Percentiles rank a stretch among this genome's conserved stretches.
Evolutionary conservation across 768 basidiomycete genomes (phyloP).

Genomic region (Mycena leptocephala): DNA sequence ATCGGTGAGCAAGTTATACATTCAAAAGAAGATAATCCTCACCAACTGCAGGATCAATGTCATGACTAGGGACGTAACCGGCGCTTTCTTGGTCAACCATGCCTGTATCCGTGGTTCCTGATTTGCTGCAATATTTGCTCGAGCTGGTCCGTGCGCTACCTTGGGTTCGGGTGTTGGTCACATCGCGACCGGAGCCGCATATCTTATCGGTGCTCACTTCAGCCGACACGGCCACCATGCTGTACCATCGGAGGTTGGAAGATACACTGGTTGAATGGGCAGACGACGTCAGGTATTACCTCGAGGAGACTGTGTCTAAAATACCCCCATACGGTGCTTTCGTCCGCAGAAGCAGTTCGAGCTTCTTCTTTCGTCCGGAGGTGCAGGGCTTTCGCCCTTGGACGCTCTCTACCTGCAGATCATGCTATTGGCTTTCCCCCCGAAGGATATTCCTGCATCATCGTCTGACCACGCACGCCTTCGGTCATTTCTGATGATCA

Average conservation of each 20-base stretch:
- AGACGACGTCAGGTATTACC: background rate
- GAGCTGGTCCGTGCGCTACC: background rate
- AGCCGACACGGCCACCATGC: background rate
- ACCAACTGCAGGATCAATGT: no score
- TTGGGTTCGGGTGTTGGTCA: slow-evolving; percentile 3
- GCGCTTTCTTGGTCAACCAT: slow-evolving; percentile 39
- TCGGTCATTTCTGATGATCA: background rate
- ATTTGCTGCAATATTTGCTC: background rate
- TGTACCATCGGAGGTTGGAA: background rate
- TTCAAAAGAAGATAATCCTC: no score
- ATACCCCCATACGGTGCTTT: background rate
- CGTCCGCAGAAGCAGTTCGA: slow-evolving; percentile 7
- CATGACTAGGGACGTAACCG: slow-evolving; percentile 47
- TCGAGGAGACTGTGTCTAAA: slow-evolving; percentile 2
- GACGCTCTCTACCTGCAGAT: slow-evolving; percentile 14
- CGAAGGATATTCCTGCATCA: background rate
- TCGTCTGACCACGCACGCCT: background rate
- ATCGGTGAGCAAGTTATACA: background rate
- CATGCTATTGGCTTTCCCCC: slow-evolving; percentile 8
- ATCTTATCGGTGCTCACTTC: background rate
- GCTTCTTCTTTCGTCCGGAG: slow-evolving; percentile 10
- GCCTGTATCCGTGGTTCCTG: slow-evolving; percentile 21
- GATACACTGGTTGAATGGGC: background rate
- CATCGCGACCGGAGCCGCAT: slow-evolving; percentile 10
- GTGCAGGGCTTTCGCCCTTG: slow-evolving; percentile 1